Conservation (phyloP, 345 rosid species). For the Raphanus sativus region DNA sequence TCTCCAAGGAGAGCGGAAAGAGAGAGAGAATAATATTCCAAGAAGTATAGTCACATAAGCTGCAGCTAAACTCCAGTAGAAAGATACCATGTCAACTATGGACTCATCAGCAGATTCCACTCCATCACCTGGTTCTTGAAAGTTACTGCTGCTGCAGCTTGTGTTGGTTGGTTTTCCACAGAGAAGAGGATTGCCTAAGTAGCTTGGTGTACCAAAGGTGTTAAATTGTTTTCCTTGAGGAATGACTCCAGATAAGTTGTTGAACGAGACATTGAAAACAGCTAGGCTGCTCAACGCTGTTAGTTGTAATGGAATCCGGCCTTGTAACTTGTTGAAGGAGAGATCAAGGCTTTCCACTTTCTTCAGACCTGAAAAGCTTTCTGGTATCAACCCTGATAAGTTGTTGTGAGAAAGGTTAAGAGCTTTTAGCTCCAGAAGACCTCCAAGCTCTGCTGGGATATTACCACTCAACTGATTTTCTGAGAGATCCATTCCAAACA, state of each 20-base stretch:
- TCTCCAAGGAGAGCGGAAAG: not conserved
- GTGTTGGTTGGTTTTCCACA: not conserved
- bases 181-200: not conserved
- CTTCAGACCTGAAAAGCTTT: not conserved
- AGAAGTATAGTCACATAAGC: not conserved
- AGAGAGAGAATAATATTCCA: not conserved
- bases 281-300: not conserved
- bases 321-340: not conserved
- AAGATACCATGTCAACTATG: not conserved
- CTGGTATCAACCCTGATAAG: not conserved
- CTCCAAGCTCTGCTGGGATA: not conserved
- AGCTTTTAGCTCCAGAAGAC: not conserved
- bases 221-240: not conserved
- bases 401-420: not conserved
- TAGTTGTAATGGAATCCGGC: not conserved
- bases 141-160: not conserved
- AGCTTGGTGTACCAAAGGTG: not conserved
- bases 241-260: not conserved
- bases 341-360: not conserved
- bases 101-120: not conserved
- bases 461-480: not conserved
- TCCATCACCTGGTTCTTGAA: not conserved
- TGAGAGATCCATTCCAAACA: not conserved
- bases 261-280: not conserved
- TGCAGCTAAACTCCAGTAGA: not conserved